Base-by-base conservation (phyloP, 306 rosid species). In the Pyrus communis region DNA sequence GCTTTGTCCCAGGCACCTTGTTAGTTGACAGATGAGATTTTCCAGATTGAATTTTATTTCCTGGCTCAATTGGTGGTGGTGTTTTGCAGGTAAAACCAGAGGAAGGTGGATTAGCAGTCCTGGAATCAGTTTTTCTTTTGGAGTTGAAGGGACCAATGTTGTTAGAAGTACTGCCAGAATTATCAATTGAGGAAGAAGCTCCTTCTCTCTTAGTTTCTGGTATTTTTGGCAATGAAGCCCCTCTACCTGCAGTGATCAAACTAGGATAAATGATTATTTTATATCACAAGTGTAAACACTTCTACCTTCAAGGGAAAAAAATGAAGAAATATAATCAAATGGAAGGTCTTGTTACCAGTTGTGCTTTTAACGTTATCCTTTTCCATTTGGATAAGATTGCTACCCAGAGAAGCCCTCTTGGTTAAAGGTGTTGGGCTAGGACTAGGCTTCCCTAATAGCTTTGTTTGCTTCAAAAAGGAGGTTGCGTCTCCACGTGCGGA, bases 351-450 rank as follows among this genome's bases (percentile, higher is more conserved):
- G 84, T 88, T 88, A 87, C 98, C 91, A 74, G 78, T 71, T 82
- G 81, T 61, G 59, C 60, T 79, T 84, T 80, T 92, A 63, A 71
- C 75, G 63, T 67, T 87, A 74, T 87, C 89, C 73, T 78, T 87
- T 77, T 76, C 96, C 38, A n/a, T 51, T 78, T 81, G 84, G 74
- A 74, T 31, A 80, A 69, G 88, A 27, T 60, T 77, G 73, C 77
- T 82, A 46, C 95, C 87, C 25, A 88, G 62, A 17, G 96, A 92
- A 61, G 84, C 90, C 86, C 93, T 96, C 84, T 90, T 93, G 76
- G 85, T 80, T 40, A 84, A 75, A 61, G 83, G 33, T 55, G 86
- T 67, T 80, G 93, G 78, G 88, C 78, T 83, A n/a, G 91, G 77
- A 79, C 64, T 84, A 69, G 86, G 84, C 84, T 83, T 92, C 69